Evolutionary conservation across 2,329 filamentous ascomycete species (phyloP).

Genomic region (Aspergillus sp.): DNA sequence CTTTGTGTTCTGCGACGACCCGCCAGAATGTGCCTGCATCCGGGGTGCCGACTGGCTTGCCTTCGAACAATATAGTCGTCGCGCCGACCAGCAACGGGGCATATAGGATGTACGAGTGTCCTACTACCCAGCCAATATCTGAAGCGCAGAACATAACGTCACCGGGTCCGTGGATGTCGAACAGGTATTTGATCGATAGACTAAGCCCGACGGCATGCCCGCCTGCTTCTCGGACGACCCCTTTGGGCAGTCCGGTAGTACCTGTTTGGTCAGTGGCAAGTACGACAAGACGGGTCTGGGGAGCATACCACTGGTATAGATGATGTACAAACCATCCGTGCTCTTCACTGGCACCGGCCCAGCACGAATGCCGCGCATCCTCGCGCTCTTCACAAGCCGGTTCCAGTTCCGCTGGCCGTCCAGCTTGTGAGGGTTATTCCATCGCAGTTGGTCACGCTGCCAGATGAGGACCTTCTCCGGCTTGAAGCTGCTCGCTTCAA

Average conservation of each 20-base stretch:
- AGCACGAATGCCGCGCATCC: conserved; percentile 65
- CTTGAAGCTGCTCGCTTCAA: conserved; percentile 67
- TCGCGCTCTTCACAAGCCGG: conserved; percentile 69
- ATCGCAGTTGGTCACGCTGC: conserved; percentile 75
- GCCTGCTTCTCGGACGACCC: conserved; percentile 77
- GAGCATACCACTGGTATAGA: conserved; percentile 69
- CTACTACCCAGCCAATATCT: conserved; percentile 92
- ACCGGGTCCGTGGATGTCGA: conserved; percentile 77
- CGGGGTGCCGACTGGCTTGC: conserved; percentile 89
- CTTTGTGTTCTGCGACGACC: conserved; percentile 78
- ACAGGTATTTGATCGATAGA: conserved; percentile 78
- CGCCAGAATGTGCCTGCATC: conserved; percentile 88
- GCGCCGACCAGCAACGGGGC: conserved; percentile 82
- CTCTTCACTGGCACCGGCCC: conserved; percentile 76
- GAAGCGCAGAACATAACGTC: conserved; percentile 79
- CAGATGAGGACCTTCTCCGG: conserved; percentile 74
- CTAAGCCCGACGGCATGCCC: conserved; percentile 85
- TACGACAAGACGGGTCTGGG: not conserved
- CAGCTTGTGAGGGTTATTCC: conserved; percentile 68
- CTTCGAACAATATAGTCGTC: conserved; percentile 85
- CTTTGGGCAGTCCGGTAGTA: conserved; percentile 80
- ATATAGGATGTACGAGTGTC: conserved; percentile 85
- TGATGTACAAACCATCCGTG: conserved; percentile 81
- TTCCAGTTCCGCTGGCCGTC: conserved; percentile 78
- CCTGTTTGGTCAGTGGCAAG: conserved; percentile 40